Base-by-base conservation (phyloP, 164 flowering plant species). In the Buxus sempervirens region DNA sequence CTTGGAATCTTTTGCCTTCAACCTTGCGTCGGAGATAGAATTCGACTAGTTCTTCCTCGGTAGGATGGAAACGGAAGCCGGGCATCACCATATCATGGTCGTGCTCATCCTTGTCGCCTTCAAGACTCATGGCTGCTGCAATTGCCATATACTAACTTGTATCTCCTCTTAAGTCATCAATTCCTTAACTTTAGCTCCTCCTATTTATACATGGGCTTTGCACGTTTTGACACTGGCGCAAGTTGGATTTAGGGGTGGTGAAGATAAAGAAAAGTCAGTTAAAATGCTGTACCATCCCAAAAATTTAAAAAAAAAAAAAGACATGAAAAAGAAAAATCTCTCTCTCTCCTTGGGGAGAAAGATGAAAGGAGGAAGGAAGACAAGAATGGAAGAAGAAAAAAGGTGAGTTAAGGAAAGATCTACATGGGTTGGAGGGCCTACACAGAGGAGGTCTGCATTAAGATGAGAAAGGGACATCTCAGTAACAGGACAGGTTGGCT, bases 1-100 rank as follows among this genome's bases (percentile, higher is more conserved):
- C 97, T 64, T 87, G 89, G 84, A 92, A 92, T 18, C 88, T 79
- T 68, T 90, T 92, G 71, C 98, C 98, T 82, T 95, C 97, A 8
- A 95, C 96, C 86, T 92, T 95, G 62, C 97, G 94, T 67, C 97
- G 96, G 73, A 95, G 96, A 83, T 95, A 92, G 84, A 92, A 95
- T 66, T 92, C 97, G 0, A 95, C 86, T 13, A 95, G 91, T 68
- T 95, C 99, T 82, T 95, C 99, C 61, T 95, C 99, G 14, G 99
- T 95, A 0, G 99, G 99, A 64, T 92, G 98, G 80, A 95, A 95
- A 9, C 99, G 85, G 68, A 95, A 95, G 0, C 99, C 99, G 0
- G 99, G 99, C 98, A 95, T 95, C 28, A 92, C 96, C 81, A 89
- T 78, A 76, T 94, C 98, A 6, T 89, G 84, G 58, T 86, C 87